These are phyloP conservation scores for Trichocomaceae sp. DNA, from an alignment of 2,329 filamentous ascomycete genomes.

Conservation along the genomic window DNA sequence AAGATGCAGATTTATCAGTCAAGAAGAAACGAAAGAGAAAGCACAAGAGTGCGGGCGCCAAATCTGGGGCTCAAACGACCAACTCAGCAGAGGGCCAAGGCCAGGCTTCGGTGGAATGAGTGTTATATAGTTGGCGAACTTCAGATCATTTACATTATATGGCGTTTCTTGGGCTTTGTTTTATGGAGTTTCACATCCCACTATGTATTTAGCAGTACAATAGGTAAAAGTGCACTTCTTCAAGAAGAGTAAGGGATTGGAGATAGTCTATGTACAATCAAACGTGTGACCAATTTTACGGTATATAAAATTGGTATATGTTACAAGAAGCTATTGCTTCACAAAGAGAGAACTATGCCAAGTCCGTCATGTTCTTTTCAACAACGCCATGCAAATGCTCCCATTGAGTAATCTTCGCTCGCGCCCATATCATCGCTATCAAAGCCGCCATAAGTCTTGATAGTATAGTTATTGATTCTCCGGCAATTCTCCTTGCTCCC, in stretches of 20 bases:
- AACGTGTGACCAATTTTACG: not conserved
- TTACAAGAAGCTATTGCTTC: not conserved
- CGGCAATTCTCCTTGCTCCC: slow-evolving; percentile 15
- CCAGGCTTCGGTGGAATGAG: slow-evolving; percentile 3
- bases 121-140: not conserved
- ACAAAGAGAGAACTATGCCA: not conserved
- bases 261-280: slow-evolving; percentile 5
- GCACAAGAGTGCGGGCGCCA: slow-evolving; percentile 25
- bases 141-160: slow-evolving; percentile 1
- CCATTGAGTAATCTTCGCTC: not conserved
- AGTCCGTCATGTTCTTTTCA: not conserved
- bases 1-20: not conserved
- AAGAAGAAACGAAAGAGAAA: slow-evolving; percentile 29
- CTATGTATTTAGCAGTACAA: not conserved
- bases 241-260: not conserved
- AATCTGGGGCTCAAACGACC: slow-evolving; percentile 17
- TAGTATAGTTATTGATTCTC: slow-evolving; percentile 1
- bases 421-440: not conserved
- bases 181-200: slow-evolving; percentile 1
- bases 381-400: slow-evolving; percentile 10
- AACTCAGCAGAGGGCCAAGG: not conserved
- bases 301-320: not conserved
- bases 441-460: slow-evolving; percentile 13
- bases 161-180: slow-evolving; percentile 7
- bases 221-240: not conserved